Percentiles rank a stretch among this genome's conserved stretches.
Conservation (phyloP, 2,329 filamentous ascomycete species). For the Simplicillium aogashimaense region DNA sequence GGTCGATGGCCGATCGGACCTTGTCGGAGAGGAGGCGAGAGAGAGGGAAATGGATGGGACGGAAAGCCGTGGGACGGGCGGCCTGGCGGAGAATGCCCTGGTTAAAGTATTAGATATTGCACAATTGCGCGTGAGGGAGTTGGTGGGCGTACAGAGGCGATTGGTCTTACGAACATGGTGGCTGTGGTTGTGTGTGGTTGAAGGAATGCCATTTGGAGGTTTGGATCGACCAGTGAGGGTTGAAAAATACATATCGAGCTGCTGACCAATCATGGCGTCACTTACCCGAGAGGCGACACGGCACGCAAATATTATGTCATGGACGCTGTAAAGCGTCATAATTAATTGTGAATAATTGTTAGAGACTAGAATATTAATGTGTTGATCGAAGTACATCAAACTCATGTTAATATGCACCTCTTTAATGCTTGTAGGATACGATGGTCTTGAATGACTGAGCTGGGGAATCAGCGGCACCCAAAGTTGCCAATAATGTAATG, state of each 20-base stretch:
- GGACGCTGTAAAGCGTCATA: no score
- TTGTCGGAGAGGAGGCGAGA: constrained; percentile 69
- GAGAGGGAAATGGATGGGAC: constrained; percentile 20
- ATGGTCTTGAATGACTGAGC: no score
- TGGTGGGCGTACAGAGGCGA: constrained; percentile 13
- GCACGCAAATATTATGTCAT: no score
- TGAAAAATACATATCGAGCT: constrained; percentile 1
- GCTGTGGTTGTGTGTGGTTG: constrained; percentile 1
- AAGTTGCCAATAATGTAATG: no score
- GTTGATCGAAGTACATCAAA: no score
- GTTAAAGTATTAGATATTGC: not conserved
- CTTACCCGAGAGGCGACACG: no score
- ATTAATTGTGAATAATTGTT: no score
- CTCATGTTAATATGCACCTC: no score
- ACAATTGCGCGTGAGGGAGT: not conserved
- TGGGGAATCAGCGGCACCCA: no score
- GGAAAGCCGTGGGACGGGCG: constrained; percentile 21
- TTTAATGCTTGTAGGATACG: no score
- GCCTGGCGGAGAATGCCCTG: constrained; percentile 27
- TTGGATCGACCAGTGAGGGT: no score
- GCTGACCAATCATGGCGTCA: constrained; percentile 8
- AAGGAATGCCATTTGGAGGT: not conserved
- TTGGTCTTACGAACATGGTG: constrained; percentile 15
- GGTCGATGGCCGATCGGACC: constrained; percentile 77
- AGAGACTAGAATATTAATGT: no score